These are phyloP conservation scores for Fraxinus angustifolia DNA, from an alignment of 305 asterid species.

Conservation along the genomic window DNA sequence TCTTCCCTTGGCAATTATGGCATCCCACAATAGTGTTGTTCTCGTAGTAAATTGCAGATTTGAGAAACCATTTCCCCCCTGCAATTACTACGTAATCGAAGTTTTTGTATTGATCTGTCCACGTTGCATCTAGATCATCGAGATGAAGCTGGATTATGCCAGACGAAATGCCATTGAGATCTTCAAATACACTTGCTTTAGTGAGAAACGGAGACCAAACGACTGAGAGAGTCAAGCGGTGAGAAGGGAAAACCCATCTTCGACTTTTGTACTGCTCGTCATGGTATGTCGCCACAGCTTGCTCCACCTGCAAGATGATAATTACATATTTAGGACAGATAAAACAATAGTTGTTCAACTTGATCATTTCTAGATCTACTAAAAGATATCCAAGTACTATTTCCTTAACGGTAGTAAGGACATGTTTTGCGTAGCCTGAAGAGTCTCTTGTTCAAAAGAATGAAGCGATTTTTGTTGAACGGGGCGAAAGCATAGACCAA, in stretches of 20 bases:
- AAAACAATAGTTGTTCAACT: background rate
- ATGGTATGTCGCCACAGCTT: constrained; percentile 59
- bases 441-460: background rate
- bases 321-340: background rate
- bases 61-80: constrained; percentile 82
- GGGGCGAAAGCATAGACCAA: background rate
- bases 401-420: background rate
- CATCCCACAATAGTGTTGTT: constrained; percentile 56
- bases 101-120: constrained; percentile 51
- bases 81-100: constrained; percentile 49
- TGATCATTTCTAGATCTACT: background rate
- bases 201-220: constrained; percentile 70
- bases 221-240: constrained; percentile 53
- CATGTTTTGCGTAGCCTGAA: background rate
- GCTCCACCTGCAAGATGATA: constrained; percentile 41
- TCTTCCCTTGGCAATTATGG: constrained; percentile 56
- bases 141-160: constrained; percentile 54
- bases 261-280: constrained; percentile 55
- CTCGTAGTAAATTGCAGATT: constrained; percentile 55
- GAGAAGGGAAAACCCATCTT: constrained; percentile 67
- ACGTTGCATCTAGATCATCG: constrained; percentile 48
- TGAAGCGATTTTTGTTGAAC: no score
- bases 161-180: constrained; percentile 56
- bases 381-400: background rate
- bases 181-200: constrained; percentile 55